Percentiles rank a stretch among this genome's conserved stretches.
phyloP scores from a whole-genome alignment of 148 eudicot genomes.

The Talinum fruticosum region DNA sequence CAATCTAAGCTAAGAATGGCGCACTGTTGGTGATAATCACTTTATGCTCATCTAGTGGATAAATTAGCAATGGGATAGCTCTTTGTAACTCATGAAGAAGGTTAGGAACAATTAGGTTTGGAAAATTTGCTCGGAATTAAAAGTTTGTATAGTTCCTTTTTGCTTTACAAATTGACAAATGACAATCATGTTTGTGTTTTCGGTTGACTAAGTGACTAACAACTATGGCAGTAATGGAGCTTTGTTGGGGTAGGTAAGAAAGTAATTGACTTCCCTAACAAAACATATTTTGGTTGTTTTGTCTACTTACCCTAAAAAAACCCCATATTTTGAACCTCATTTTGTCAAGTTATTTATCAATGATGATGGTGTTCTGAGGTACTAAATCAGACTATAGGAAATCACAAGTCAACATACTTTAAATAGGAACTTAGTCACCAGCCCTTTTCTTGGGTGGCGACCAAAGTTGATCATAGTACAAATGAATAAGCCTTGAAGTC shows the following conservation, averaged over 20 bases:
- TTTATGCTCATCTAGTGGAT: background rate
- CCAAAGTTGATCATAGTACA: too few species aligned
- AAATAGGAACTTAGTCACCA: too few species aligned
- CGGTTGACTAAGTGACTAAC: slow-evolving; percentile 16
- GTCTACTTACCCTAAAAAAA: background rate
- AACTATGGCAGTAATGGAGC: background rate
- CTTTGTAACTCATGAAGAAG: background rate
- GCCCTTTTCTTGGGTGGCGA: too few species aligned
- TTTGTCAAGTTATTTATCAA: too few species aligned
- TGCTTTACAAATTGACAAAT: background rate
- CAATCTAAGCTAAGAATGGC: too few species aligned
- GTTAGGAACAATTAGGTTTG: background rate
- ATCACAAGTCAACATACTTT: too few species aligned
- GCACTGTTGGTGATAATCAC: background rate
- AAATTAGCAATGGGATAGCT: background rate
- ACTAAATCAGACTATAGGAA: too few species aligned
- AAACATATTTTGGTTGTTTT: background rate
- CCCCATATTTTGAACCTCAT: background rate
- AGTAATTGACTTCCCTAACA: background rate
- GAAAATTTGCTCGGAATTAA: background rate
- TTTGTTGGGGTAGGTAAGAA: slow-evolving; percentile 19
- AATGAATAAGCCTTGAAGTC: too few species aligned
- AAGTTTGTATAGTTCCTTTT: background rate
- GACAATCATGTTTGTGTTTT: slow-evolving; percentile 11
- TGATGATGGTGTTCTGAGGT: too few species aligned